Conservation (phyloP, 1,284 basidiomycete species). For the Malassezia nana region DNA sequence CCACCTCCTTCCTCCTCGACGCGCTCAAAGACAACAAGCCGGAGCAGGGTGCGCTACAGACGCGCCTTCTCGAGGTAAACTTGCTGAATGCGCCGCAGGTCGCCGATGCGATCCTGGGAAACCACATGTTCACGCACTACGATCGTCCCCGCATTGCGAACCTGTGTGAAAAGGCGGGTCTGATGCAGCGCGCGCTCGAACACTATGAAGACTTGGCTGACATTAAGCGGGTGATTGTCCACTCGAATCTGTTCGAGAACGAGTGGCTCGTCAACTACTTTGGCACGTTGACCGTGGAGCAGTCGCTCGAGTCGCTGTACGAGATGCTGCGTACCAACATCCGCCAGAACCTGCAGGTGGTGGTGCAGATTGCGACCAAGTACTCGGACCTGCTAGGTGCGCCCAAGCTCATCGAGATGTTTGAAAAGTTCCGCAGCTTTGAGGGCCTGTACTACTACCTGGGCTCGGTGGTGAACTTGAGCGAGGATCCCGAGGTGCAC, state of each 20-base stretch:
- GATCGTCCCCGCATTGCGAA: constrained; percentile 94
- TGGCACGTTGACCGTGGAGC: constrained; percentile 93
- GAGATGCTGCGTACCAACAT: constrained; percentile 98
- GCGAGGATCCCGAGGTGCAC: constrained; percentile 91
- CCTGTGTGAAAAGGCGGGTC: constrained; percentile 93
- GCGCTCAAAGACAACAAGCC: constrained; percentile 99
- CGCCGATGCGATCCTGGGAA: constrained; percentile 95
- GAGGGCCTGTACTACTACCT: constrained; percentile 97
- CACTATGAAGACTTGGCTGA: constrained; percentile 93
- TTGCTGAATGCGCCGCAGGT: constrained; percentile 94
- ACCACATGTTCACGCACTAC: constrained; percentile 97
- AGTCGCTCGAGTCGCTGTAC: constrained; percentile 88
- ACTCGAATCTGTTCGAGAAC: constrained; percentile 72
- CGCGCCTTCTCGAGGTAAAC: constrained; percentile 95
- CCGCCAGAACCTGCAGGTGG: constrained; percentile 91
- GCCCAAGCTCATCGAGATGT: constrained; percentile 95
- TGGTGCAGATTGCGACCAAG: constrained; percentile 96
- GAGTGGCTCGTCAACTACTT: constrained; percentile 99
- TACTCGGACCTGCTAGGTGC: constrained; percentile 97
- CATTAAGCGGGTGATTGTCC: constrained; percentile 96
- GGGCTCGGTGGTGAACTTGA: constrained; percentile 93
- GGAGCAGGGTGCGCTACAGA: constrained; percentile 92
- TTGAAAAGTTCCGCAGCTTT: constrained; percentile 95
- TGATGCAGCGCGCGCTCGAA: constrained; percentile 88
- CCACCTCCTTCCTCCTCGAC: constrained; percentile 93